These are phyloP conservation scores for Ophiostoma sp. DNA, from an alignment of 2,329 filamentous ascomycete species.

Conservation along the genomic window DNA sequence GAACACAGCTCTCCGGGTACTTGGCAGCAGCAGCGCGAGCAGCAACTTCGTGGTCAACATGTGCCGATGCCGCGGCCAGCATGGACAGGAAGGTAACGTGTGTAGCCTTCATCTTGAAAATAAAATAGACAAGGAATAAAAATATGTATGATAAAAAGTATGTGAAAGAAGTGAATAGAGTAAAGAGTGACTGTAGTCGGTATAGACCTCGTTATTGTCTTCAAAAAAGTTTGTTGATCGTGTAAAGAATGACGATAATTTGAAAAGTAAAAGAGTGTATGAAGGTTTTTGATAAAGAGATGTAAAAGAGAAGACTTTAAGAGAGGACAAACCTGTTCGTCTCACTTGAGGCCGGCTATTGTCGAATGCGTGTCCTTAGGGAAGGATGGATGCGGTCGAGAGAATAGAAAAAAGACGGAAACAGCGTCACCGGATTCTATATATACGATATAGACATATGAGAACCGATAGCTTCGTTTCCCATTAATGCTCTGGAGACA, in stretches of 20 bases:
- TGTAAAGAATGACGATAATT: conserved; percentile 16
- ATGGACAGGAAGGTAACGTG: conserved; percentile 23
- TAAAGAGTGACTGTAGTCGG: conserved; percentile 4
- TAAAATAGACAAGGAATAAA: background rate
- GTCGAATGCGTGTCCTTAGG: conserved; percentile 1
- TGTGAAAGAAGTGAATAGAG: background rate
- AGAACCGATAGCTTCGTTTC: background rate
- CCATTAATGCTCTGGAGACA: background rate
- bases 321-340: conserved; percentile 16
- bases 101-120: conserved; percentile 24
- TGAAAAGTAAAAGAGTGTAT: conserved; percentile 5
- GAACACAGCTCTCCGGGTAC: conserved; percentile 21
- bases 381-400: conserved; percentile 2
- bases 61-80: conserved; percentile 17
- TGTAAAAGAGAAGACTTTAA: background rate
- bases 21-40: background rate
- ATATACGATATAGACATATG: conserved; percentile 18
- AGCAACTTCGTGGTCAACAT: conserved; percentile 2
- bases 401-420: background rate
- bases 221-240: background rate
- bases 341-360: conserved; percentile 25
- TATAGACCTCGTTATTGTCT: background rate
- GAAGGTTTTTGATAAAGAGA: background rate
- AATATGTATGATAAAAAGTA: conserved; percentile 1
- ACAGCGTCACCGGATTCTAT: conserved; percentile 25